These are phyloP conservation scores for Cucurbita pepo DNA, from an alignment of 306 rosid species.

Conservation along the genomic window DNA sequence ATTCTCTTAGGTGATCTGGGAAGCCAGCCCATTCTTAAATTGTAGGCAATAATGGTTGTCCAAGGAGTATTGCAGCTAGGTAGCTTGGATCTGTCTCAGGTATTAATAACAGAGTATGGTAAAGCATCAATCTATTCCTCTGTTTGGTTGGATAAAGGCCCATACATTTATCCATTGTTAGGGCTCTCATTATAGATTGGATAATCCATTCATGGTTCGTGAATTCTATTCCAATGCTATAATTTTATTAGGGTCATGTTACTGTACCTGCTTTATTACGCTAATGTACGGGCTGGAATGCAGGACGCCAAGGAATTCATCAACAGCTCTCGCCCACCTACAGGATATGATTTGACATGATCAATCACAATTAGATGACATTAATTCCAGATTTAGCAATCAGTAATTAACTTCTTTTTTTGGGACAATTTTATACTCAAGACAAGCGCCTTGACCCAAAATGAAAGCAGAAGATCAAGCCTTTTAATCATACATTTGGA, in stretches of 20 bases:
- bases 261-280: constrained; percentile 55
- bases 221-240: background rate
- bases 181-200: background rate
- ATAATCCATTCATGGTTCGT: background rate
- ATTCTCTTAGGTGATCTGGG: background rate
- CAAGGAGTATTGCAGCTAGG: background rate
- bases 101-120: background rate
- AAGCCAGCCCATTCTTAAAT: background rate
- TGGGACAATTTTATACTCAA: background rate
- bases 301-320: constrained; percentile 52
- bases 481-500: background rate
- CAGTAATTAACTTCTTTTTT: background rate
- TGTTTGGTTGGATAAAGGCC: background rate
- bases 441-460: background rate
- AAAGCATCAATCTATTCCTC: background rate
- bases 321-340: constrained; percentile 86
- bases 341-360: constrained; percentile 5
- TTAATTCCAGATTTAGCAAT: no score
- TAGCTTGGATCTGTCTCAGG: background rate
- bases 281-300: constrained; percentile 45
- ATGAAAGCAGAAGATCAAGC: background rate
- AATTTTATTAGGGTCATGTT: background rate
- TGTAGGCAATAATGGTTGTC: background rate
- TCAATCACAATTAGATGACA: background rate
- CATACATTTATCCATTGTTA: background rate